Base-by-base conservation (phyloP, 2,329 filamentous ascomycete species). In the Verticillium albo-atrum region DNA sequence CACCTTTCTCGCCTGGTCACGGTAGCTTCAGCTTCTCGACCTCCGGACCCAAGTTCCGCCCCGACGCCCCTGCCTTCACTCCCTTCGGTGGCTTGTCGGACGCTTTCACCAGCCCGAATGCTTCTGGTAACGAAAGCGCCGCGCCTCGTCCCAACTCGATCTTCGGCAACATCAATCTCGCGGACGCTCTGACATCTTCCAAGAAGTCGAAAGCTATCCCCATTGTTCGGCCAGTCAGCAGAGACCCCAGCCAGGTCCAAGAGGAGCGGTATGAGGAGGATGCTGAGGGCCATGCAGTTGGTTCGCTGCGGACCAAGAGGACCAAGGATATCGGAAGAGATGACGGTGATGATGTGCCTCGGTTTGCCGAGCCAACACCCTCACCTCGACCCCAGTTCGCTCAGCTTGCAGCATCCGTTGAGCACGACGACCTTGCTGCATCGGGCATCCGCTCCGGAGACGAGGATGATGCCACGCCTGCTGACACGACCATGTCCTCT, bases 141-240 rank as follows among this genome's bases (percentile, higher is more conserved):
- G 73, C 73, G 56, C 76, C 75, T 56, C 73, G 72, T 14, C 71
- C 71, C 1, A 76, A 76, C 62, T 82, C 83, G 57, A 90, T 92
- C 66, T 92, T 92, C 70, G 82, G 86, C 55, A 87, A 87, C 50
- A 75, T 90, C 32, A 83, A 80, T 58, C 73, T 81, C 32, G 80
- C 82, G 15, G 87, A 91, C 25, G 81, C 86, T 55, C 75, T 85
- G 28, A 89, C 89, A 67, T 83, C 88, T 6, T 72, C 76, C 1
- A 92, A 90, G 74, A 87, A 86, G 66, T 91, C 88, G 4, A 97
- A 95, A 75, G 92, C 92, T 10, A 84, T 97, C 58, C 90, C 92
- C 0, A 96, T 97, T 63, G 75, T 94, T 10, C 82, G 81, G 42
- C 90, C 90, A 1, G 80, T 86, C 60, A 86, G 79, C 66, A 75